These are phyloP conservation scores for Xylaria sp. DNA, from an alignment of 2,329 filamentous ascomycete species.

Conservation along the genomic window DNA sequence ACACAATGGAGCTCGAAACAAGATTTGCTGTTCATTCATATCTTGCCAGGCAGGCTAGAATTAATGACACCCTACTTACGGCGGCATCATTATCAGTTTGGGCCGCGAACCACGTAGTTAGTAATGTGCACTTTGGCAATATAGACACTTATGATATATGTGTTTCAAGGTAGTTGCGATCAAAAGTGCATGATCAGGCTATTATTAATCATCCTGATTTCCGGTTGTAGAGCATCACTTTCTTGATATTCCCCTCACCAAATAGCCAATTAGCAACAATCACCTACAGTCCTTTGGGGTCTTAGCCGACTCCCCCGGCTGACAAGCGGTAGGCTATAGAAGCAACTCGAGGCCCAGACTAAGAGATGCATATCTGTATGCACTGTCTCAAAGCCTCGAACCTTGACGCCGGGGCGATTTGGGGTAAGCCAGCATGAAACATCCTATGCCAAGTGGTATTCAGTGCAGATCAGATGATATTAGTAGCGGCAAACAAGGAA, in stretches of 20 bases:
- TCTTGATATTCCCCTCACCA: slow-evolving; percentile 4
- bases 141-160: background rate
- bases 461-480: slow-evolving; percentile 17
- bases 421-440: slow-evolving; percentile 20
- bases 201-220: slow-evolving; percentile 6
- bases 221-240: background rate
- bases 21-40: background rate
- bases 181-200: slow-evolving; percentile 15
- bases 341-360: slow-evolving; percentile 22
- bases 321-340: slow-evolving; percentile 19
- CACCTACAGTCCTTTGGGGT: background rate
- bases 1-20: slow-evolving; percentile 4
- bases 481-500: slow-evolving; percentile 9
- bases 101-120: background rate
- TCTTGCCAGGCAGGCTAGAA: background rate
- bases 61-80: background rate
- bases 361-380: slow-evolving; percentile 21
- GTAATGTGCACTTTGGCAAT: background rate
- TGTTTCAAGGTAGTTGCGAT: background rate
- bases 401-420: slow-evolving; percentile 19
- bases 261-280: slow-evolving; percentile 3
- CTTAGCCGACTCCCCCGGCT: slow-evolving; percentile 11
- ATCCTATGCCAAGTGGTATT: slow-evolving; percentile 1
- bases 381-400: slow-evolving; percentile 20
- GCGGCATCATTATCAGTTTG: background rate